Evolutionary conservation across 345 rosid genomes (phyloP), one percentile per base, ranked within the genome.

Genomic region (Arabis hirsuta): DNA sequence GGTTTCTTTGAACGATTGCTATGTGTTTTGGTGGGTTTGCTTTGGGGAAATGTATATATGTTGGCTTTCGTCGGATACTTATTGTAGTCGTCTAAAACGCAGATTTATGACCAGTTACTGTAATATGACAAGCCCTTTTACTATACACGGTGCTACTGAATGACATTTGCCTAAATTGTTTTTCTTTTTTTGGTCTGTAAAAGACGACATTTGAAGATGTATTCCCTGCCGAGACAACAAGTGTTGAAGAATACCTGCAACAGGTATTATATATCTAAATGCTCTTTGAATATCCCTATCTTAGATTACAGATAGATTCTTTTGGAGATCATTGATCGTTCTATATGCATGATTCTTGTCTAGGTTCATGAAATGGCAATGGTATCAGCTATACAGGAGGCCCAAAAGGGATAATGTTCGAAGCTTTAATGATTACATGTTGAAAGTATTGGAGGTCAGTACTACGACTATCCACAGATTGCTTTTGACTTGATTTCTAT

Each of bases 321-420:
- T 39, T 55, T 43, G 41, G 63, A 27, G 43, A 16, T 9, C 19
- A 50, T 8, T 32, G 34, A 44, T 43, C 10, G 13, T 55, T 65
- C 14, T 27, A 2, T 26, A 47, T 65, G 44, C 67, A 12, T 29
- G 34, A 22, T 72, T 54, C 62, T 31, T 61, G 62, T 43, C 26
- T 77, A 92, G 97, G 88, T 89, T 76, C 98, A 84, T 83, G 96
- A 88, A 78, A 85, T 92, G 90, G 89, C 98, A 66, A 85, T 92
- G 86, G 92, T 92, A 46, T 92, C 92, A 44, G 89, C 96, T 46
- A 82, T 92, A 55, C 96, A 92, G 65, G 92, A 88, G 84, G 94
- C 98, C 67, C 98, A 90, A 70, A 86, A 85, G 78, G 16, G 98
- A 92, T 78, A 92, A 85, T 45, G 69, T 84, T 48, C 83, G 88